A percentile compares a stretch with the other conserved stretches of the same genome.
phyloP scores from a whole-genome alignment of 2,329 filamentous ascomycete genomes.

The Blastomyces silverae region DNA sequence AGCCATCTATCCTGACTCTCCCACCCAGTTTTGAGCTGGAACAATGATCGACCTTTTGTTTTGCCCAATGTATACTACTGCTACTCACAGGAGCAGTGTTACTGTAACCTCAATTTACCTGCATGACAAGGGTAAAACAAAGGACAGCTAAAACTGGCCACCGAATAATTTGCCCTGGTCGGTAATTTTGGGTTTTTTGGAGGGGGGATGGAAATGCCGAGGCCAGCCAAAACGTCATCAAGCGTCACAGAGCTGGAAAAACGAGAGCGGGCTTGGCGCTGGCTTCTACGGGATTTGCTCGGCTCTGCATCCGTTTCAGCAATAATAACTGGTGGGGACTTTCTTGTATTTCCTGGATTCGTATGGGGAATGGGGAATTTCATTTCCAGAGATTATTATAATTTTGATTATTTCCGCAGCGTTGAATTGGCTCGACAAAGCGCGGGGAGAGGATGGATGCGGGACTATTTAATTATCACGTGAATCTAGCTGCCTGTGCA shows the following conservation, averaged over 20 bases:
- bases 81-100: not conserved
- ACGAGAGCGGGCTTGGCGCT: not conserved
- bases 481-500: not conserved
- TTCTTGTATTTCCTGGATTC: not conserved
- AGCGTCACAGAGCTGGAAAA: not conserved
- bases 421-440: not conserved
- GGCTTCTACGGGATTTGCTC: not conserved
- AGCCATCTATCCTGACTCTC: not conserved
- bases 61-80: not conserved
- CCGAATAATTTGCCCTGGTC: not conserved
- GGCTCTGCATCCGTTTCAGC: not conserved
- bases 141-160: not conserved
- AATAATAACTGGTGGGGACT: not conserved
- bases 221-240: slow-evolving; percentile 9
- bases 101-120: not conserved
- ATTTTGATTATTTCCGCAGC: not conserved
- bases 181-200: not conserved
- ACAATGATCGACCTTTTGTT: not conserved
- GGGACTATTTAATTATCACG: not conserved
- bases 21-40: not conserved
- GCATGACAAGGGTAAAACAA: not conserved
- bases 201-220: not conserved
- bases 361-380: not conserved
- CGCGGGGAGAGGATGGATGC: not conserved
- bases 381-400: not conserved